Evolutionary conservation across 768 basidiomycete genomes (phyloP).

Genomic region (Pleurotus cornucopiae): DNA sequence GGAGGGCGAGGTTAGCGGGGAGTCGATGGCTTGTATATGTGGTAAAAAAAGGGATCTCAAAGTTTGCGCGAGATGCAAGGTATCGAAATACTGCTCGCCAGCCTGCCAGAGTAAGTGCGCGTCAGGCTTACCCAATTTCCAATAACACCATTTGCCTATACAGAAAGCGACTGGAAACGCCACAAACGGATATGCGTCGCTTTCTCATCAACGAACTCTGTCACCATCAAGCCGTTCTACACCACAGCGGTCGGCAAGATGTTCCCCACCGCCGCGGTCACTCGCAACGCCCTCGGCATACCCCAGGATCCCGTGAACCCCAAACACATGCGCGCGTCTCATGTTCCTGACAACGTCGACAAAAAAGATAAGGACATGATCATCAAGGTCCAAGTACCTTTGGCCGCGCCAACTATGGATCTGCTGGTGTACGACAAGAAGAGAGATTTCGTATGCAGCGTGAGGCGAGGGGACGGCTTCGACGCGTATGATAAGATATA

Average conservation of each 20-base stretch:
- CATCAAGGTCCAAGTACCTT: slow-evolving; percentile 53
- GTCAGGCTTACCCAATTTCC: background rate
- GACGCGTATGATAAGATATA: slow-evolving; percentile 36
- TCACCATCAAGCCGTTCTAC: slow-evolving; percentile 45
- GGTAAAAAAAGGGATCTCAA: slow-evolving; percentile 31
- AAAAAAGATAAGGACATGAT: slow-evolving; percentile 34
- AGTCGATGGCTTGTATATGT: slow-evolving; percentile 38
- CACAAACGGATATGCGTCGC: slow-evolving; percentile 47
- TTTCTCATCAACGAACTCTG: slow-evolving; percentile 37
- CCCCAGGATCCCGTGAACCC: slow-evolving; percentile 15
- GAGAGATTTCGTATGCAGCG: slow-evolving; percentile 45
- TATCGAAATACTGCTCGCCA: slow-evolving; percentile 47
- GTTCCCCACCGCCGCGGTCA: slow-evolving; percentile 19
- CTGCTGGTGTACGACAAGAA: slow-evolving; percentile 50
- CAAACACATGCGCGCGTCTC: slow-evolving; percentile 17
- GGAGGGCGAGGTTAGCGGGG: slow-evolving; percentile 30
- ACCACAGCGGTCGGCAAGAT: slow-evolving; percentile 2
- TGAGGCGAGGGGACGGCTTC: slow-evolving; percentile 26
- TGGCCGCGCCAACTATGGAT: slow-evolving; percentile 15
- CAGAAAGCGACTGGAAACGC: slow-evolving; percentile 41
- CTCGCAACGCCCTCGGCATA: slow-evolving; percentile 24
- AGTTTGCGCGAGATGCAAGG: slow-evolving; percentile 39
- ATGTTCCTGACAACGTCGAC: slow-evolving; percentile 16
- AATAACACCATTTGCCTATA: background rate
- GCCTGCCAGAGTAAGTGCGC: slow-evolving; percentile 49